Percentiles rank a stretch among this genome's conserved stretches.
Conservation (phyloP, 2,329 filamentous ascomycete species). For the Thelonectria rubi region DNA sequence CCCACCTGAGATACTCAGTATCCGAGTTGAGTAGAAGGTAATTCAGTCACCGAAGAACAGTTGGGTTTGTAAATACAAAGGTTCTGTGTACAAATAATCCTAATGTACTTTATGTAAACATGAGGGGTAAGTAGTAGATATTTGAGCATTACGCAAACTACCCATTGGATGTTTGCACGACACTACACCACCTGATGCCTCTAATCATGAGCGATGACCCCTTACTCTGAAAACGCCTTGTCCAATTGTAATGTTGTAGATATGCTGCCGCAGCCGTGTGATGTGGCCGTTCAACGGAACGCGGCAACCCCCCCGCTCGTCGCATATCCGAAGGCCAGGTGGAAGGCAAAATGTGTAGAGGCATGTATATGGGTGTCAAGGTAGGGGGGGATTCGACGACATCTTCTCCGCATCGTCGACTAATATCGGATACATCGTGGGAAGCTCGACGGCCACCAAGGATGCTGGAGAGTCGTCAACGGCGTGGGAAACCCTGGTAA, state of each 20-base stretch:
- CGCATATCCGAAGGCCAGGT: slow-evolving; percentile 4
- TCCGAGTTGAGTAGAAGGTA: too few species aligned
- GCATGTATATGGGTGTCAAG: slow-evolving; percentile 1
- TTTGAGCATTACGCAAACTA: too few species aligned
- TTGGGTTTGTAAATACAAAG: slow-evolving; percentile 2
- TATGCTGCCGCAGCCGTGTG: background rate
- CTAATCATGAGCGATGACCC: slow-evolving; percentile 18
- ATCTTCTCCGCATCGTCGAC: background rate
- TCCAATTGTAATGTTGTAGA: background rate
- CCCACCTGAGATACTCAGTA: too few species aligned
- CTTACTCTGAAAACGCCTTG: slow-evolving; percentile 22
- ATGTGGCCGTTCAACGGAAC: background rate
- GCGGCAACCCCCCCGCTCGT: background rate
- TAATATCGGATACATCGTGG: slow-evolving; percentile 4
- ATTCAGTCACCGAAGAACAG: background rate
- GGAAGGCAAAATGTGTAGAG: slow-evolving; percentile 10
- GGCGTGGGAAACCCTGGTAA: background rate
- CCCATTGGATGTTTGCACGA: too few species aligned
- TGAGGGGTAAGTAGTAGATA: slow-evolving; percentile 1
- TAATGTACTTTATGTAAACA: background rate
- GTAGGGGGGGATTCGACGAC: background rate
- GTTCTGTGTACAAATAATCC: slow-evolving; percentile 1
- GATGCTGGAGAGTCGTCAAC: background rate
- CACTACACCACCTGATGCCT: background rate
- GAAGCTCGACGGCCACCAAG: background rate